Conservation (phyloP, 371 early-diverging fungal genomes). For the Synchytrium microbalum region DNA sequence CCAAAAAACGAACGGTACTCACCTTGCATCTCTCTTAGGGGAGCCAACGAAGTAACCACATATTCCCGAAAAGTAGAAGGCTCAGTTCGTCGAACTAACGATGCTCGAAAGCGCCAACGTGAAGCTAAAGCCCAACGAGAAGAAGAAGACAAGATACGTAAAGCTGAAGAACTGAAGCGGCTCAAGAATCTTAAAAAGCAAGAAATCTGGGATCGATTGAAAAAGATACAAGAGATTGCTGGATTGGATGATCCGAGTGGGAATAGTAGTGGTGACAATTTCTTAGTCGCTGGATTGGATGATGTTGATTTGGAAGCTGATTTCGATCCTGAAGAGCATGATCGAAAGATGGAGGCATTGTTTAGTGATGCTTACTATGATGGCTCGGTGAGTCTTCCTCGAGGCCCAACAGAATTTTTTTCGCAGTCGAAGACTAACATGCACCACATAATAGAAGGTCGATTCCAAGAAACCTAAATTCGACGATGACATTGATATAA, state of each 20-base stretch:
- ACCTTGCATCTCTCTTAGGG: conserved; percentile 22
- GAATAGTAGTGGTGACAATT: background rate
- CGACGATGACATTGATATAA: conserved; percentile 77
- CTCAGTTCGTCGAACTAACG: conserved; percentile 58
- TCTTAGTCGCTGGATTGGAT: conserved; percentile 51
- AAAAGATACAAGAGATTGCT: conserved; percentile 75
- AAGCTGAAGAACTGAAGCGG: conserved; percentile 77
- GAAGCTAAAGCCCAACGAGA: conserved; percentile 62
- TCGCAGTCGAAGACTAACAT: background rate
- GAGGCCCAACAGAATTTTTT: background rate
- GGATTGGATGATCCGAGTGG: conserved; percentile 45
- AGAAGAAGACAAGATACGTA: conserved; percentile 52
- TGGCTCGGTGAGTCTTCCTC: conserved; percentile 23
- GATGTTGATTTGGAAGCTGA: conserved; percentile 80
- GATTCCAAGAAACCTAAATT: conserved; percentile 68
- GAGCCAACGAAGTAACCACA: conserved; percentile 50
- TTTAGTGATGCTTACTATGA: conserved; percentile 70
- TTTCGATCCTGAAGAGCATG: conserved; percentile 79
- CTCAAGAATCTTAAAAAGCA: conserved; percentile 81
- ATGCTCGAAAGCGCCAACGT: conserved; percentile 62
- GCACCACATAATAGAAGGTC: conserved; percentile 8
- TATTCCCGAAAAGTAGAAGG: conserved; percentile 70
- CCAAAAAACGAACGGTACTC: conserved; percentile 2
- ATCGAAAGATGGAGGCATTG: conserved; percentile 67
- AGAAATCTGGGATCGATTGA: conserved; percentile 67